phyloP scores from a whole-genome alignment of 2,329 filamentous ascomycete genomes.

The Mariannaea sp. region DNA sequence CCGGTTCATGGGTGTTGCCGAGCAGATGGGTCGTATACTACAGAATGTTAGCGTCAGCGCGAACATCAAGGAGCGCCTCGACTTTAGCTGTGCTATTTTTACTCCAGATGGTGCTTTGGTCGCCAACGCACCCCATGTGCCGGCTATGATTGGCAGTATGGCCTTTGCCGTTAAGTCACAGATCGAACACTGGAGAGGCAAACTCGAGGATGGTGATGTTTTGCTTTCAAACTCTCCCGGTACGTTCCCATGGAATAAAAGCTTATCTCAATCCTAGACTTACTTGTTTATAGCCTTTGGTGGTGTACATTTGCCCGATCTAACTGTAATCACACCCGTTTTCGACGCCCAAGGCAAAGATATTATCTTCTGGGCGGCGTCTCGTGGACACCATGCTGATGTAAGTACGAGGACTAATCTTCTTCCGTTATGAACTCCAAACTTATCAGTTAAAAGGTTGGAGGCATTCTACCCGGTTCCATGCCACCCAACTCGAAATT shows the following conservation, averaged over 20 bases:
- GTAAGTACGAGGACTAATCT: too few relatives aligned
- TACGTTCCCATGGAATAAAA: too few relatives aligned
- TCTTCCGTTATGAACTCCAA: too few relatives aligned
- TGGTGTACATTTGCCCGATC: constrained; percentile 47
- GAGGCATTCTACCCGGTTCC: constrained; percentile 78
- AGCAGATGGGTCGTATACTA: constrained; percentile 81
- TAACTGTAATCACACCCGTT: constrained; percentile 65
- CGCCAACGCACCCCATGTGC: constrained; percentile 17
- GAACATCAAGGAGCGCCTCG: constrained; percentile 80
- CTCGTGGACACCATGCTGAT: constrained; percentile 42
- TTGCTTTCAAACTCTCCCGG: constrained; percentile 33
- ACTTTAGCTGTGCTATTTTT: constrained; percentile 82
- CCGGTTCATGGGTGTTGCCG: constrained; percentile 82
- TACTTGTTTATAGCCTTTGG: too few relatives aligned
- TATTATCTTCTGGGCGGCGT: constrained; percentile 39
- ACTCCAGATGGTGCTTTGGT: constrained; percentile 54
- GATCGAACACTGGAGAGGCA: constrained; percentile 25
- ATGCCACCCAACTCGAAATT: constrained; percentile 81
- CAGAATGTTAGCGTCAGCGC: constrained; percentile 81
- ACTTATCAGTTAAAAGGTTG: constrained; percentile 63
- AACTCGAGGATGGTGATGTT: constrained; percentile 30
- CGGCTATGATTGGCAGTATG: constrained; percentile 27
- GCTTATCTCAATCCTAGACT: too few relatives aligned
- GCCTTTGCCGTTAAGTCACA: constrained; percentile 31
- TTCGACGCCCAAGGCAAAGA: constrained; percentile 41